Base-by-base conservation (phyloP, 1,284 basidiomycete species). In the Sporisorium exsertum region DNA sequence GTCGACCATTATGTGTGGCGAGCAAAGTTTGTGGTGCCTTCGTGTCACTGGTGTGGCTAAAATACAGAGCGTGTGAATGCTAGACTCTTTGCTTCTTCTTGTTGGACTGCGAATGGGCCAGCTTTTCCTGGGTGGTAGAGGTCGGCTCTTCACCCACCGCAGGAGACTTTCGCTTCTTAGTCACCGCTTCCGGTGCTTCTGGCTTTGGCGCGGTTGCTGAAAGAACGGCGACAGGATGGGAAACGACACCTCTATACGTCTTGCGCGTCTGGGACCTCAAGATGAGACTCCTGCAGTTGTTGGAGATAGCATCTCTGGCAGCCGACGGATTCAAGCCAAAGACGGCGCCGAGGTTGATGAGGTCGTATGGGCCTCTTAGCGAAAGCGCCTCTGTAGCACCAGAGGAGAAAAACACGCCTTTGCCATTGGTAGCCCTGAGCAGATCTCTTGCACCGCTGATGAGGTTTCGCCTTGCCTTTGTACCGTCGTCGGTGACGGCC, bases 381-480 rank as follows among this genome's bases (percentile, higher is more conserved):
- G 72, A 72, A 12, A 85, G 46, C 0, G 78, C 68, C 7, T 79
- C 70, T 0, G 64, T 35, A 1, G 78, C 84, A 0, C 64, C 78
- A 40, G 78, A 80, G n/a, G 74, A 74, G 46, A 85, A 56, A 50
- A 85, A 78, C 47, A 85, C 68, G 16, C 82, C 82, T 40, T 78
- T 80, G n/a, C 83, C 84, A 45, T 81, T 81, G 9, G 84, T 85
- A 20, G 78, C 68, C 13, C 83, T 74, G 8, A 85, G 58, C 0
- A 85, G 52, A 27, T 84, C 82, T n/a, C 83, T 65, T 0, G 80
- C 76, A 9, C 76, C 70, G 50, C 72, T 64, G 42, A 85, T 81
- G 22, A 85, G 64, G 35, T 85, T 84, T 7, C 82, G 66, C 9
- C 82, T 64, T 16, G 72, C 64, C 22, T 68, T 65, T 10, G 65